Evolutionary conservation across 225 moss, liverwort and hornwort species (phyloP).

Genomic region (Takakia lepidozioides): DNA sequence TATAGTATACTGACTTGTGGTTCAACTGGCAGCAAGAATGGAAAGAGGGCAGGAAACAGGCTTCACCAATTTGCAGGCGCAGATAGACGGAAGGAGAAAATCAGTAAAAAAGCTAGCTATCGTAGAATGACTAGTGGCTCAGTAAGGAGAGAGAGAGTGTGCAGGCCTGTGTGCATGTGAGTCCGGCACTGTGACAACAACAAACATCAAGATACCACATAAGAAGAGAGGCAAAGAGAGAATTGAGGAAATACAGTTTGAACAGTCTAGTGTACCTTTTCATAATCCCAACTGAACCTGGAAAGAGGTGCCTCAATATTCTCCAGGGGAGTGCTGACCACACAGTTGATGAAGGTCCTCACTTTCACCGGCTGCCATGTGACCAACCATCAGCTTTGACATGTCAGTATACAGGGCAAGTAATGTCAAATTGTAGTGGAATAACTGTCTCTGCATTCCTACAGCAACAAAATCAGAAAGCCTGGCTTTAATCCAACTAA

Average conservation of each 20-base stretch:
- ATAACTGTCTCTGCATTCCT: too few species aligned
- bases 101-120: background rate
- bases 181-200: too few species aligned
- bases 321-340: conserved; percentile 67
- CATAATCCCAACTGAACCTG: conserved; percentile 90
- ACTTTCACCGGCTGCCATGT: conserved; percentile 71
- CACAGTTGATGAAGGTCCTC: conserved; percentile 70
- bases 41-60: background rate
- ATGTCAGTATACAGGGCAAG: background rate
- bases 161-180: too few species aligned
- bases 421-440: too few species aligned
- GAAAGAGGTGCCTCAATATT: conserved; percentile 59
- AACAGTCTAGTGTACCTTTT: conserved; percentile 40
- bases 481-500: background rate
- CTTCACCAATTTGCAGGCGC: background rate
- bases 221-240: background rate
- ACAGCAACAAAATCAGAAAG: background rate
- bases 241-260: background rate
- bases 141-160: too few species aligned
- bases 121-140: too few species aligned
- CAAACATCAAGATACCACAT: conserved; percentile 8
- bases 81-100: background rate
- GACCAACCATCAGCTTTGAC: conserved; percentile 10
- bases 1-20: too few species aligned
- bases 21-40: too few species aligned